Base-by-base conservation (phyloP, 192 early-diverging fungal species). In the Linnemannia elongata region DNA sequence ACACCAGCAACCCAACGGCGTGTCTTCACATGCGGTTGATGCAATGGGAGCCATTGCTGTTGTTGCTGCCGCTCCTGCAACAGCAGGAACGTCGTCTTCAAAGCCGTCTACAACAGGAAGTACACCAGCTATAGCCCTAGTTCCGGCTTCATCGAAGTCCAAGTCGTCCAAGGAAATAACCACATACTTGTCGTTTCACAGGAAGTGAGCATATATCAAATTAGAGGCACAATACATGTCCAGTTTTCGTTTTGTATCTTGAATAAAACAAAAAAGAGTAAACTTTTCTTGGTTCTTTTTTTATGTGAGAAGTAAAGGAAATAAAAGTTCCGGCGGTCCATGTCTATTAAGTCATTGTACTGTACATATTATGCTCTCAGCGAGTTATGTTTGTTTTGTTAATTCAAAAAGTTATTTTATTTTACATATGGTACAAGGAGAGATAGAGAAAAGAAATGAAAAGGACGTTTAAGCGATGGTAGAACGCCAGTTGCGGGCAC, bases 401-500 rank as follows among this genome's bases (percentile, higher is more conserved):
- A n/a, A n/a, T n/a, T n/a, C 5, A 44, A 9, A 6, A 54, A 54
- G 18, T 20, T 22, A 22, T 27, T n/a, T 63, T 63, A 63, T 63
- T 63, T 63, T 63, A 63, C 57, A 63, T 63, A 63, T 63, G n/a
- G 27, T 63, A 63, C 57, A 63, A 27, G 10, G 8, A 10, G 8
- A 0, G 8, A 63, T n/a, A 30, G 27, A 33, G 57, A 24, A 57
- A 4, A 27, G n/a, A 24, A 57, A 8, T 2, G 76, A 36, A 41
- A 55, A 41, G 22, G 10, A 1, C 30, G n/a, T 63, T 30, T 63
- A 63, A 8, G 88, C 71, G 35, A 79, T 44, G 33, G 54, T 78
- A 6, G 89, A 88, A 1, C 76, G 75, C 90, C 90, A 95, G 79
- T 89, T 82, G 41, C 73, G 74, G 36, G 93, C 93, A 22, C 90